Evolutionary conservation across 2,329 filamentous ascomycete species (phyloP).

Genomic region (Samsoniella hepiali): DNA sequence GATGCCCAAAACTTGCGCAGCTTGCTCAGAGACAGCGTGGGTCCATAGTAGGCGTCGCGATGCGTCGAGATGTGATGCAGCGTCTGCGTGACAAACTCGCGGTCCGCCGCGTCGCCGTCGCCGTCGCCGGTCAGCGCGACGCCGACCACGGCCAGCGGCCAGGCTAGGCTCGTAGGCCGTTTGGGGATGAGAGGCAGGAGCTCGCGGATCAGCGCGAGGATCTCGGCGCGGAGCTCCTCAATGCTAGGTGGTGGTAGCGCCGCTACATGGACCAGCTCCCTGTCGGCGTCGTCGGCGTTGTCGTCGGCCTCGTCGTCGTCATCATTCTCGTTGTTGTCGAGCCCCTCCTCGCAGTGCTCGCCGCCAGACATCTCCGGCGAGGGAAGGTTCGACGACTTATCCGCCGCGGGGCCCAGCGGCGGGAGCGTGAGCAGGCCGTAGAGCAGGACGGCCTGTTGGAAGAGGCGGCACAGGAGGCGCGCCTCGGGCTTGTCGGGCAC

Average conservation of each 20-base stretch:
- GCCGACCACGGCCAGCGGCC: conserved; percentile 10
- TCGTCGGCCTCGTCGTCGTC: not conserved
- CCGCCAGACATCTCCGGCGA: not conserved
- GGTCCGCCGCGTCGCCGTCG: conserved; percentile 2
- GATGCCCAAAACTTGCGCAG: conserved; percentile 11
- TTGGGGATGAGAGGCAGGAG: not conserved
- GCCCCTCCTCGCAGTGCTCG: not conserved
- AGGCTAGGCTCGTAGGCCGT: conserved; percentile 2
- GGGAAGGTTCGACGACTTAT: not conserved
- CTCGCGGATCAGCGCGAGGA: not conserved
- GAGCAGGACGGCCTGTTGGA: conserved; percentile 4
- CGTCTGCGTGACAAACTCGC: conserved; percentile 4
- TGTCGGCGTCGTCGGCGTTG: not conserved
- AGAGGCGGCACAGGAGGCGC: conserved; percentile 3
- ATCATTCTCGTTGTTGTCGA: not conserved
- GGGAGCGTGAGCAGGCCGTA: conserved; percentile 13
- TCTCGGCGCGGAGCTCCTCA: not conserved
- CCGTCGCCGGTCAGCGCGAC: not conserved
- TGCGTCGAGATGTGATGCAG: not conserved
- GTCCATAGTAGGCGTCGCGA: conserved; percentile 9
- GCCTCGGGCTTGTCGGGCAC: conserved; percentile 13
- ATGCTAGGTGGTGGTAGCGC: not conserved
- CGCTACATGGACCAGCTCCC: not conserved
- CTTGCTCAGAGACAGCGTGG: conserved; percentile 1
- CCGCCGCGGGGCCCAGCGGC: not conserved